Percentiles rank a stretch among this genome's conserved stretches.
These are phyloP conservation scores for Urtica urens DNA, from an alignment of 306 rosid species.

Conservation along the genomic window DNA sequence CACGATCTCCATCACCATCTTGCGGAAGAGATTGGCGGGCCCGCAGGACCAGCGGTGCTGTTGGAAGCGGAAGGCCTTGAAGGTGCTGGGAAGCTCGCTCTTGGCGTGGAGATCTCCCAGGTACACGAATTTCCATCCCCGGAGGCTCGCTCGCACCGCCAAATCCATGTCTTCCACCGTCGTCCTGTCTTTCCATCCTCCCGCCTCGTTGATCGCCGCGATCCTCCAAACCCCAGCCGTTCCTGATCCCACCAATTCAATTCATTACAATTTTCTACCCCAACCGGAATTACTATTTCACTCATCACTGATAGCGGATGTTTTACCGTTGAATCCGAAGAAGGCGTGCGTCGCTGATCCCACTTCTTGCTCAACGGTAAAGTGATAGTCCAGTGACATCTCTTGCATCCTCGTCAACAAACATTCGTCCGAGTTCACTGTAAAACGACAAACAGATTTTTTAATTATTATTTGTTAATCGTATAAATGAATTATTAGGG, in stretches of 20 bases:
- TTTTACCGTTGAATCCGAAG: constrained; percentile 96
- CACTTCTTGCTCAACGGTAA: constrained; percentile 98
- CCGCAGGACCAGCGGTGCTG: constrained; percentile 99
- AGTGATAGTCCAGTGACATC: constrained; percentile 97
- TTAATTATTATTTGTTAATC: neutral
- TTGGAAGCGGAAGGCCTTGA: constrained; percentile 96
- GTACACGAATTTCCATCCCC: constrained; percentile 96
- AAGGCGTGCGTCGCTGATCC: constrained; percentile 98
- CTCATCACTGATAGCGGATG: no score
- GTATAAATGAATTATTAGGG: no score
- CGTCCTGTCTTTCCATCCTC: constrained; percentile 98
- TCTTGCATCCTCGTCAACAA: constrained; percentile 96
- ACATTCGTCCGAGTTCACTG: constrained; percentile 89
- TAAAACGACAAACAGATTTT: neutral
- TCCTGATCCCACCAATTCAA: constrained; percentile 34
- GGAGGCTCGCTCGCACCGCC: constrained; percentile 92
- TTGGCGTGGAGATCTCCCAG: constrained; percentile 98
- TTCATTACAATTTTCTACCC: neutral
- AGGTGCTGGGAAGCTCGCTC: constrained; percentile 97
- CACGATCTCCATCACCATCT: constrained; percentile 89
- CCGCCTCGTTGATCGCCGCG: constrained; percentile 94
- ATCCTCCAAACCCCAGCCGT: constrained; percentile 99
- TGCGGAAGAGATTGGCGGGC: constrained; percentile 93
- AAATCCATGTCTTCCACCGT: constrained; percentile 99
- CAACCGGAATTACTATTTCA: no score